Conservation (phyloP, 768 basidiomycete species). For the Termitomyces sp. region DNA sequence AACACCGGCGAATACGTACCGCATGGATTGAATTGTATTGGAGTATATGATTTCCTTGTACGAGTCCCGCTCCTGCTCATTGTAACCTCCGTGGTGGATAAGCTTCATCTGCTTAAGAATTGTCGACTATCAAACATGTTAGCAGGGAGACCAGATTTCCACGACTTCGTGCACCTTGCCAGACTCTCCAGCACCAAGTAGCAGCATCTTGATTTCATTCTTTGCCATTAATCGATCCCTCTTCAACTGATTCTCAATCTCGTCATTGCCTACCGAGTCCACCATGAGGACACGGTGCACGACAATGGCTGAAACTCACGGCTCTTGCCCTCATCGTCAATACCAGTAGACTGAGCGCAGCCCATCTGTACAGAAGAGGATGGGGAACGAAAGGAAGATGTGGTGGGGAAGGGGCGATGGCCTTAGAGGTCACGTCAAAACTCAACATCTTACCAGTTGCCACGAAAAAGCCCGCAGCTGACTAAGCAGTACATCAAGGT, state of each 20-base stretch:
- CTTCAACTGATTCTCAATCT: constrained; percentile 90
- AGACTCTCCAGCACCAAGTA: constrained; percentile 95
- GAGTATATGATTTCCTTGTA: constrained; percentile 92
- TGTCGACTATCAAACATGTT: not conserved
- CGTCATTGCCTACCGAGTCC: constrained; percentile 66
- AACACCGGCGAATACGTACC: constrained; percentile 35
- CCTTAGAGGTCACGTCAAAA: not conserved
- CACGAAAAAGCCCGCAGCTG: not conserved
- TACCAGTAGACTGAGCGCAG: constrained; percentile 63
- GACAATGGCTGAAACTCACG: constrained; percentile 41
- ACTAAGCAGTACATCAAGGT: not conserved
- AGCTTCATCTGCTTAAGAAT: constrained; percentile 3
- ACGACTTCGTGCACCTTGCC: constrained; percentile 62
- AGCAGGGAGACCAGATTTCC: not conserved
- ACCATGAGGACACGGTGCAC: not conserved
- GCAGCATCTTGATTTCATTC: constrained; percentile 95
- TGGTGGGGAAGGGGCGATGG: not conserved
- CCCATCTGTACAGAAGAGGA: constrained; percentile 40
- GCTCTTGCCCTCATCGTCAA: constrained; percentile 80
- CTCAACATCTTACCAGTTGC: not conserved
- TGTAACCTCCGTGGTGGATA: not conserved
- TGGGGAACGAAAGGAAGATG: not conserved
- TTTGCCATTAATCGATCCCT: constrained; percentile 82
- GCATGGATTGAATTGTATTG: constrained; percentile 90
- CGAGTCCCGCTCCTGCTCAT: constrained; percentile 43